Base-by-base conservation (phyloP, 1,284 basidiomycete genomes). In the Pholiota adiposa region DNA sequence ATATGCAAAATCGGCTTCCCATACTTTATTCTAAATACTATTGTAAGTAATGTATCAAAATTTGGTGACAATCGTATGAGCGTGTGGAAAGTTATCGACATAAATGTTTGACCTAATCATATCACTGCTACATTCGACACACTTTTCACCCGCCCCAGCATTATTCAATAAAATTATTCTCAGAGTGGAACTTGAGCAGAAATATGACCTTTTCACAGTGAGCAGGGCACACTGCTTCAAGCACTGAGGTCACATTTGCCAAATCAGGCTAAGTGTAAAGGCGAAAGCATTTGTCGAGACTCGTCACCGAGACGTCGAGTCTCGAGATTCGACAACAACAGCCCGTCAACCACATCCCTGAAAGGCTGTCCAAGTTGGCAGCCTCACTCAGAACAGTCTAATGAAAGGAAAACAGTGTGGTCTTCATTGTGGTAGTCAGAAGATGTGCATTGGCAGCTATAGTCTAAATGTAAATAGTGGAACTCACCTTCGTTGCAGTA, bases 181-280 rank as follows among this genome's bases (percentile, higher is more conserved):
- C 67, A 33, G 69, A 72, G 36, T 73, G 72, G 36, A 71, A 73
- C 34, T 73, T 72, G 0, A 63, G 63, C 3, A 65, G 52, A 12
- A 64, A 61, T 0, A 64, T 12, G 14, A 64, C 55, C 2, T 29
- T 59, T 62, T 66, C 57, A 0, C 71, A 67, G 7, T 60, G 52
- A 0, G 48, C 31, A 36, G 51, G 23, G 36, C 68, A 64, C 0
- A 51, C 12, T 16, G 46, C 59, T 56, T 70, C 63, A 2, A 74
- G 57, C 0, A 62, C n/a, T 16, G 66, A 52, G 31, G 49, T 27
- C 14, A 34, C 16, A 12, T 29, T 40, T n/a, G 51, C 58, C 56
- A 76, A 76, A 54, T 75, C 74, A 0, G 70, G 73, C 54, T 75
- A 61, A 34, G 67, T 71, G 49, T 65, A 74, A 0, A 75, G 58